These are phyloP conservation scores for Dactylellina parvicollis DNA, from an alignment of 2,329 filamentous ascomycete genomes.

Conservation along the genomic window DNA sequence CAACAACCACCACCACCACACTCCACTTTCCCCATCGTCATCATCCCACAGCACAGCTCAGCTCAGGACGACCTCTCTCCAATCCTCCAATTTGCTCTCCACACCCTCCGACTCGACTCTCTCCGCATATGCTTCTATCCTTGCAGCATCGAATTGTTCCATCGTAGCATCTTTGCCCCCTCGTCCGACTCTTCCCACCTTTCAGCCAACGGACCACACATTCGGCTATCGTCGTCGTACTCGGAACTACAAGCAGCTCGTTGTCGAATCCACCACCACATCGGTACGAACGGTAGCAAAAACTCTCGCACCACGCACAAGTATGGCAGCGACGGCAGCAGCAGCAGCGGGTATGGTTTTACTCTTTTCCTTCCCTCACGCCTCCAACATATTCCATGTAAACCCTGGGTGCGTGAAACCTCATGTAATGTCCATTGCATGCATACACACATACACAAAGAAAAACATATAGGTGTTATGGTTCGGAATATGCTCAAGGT, in stretches of 20 bases:
- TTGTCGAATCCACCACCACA: constrained; percentile 9
- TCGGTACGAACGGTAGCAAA: constrained; percentile 16
- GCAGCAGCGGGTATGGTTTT: constrained; percentile 33
- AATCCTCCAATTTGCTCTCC: constrained; percentile 8
- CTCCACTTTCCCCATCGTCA: constrained; percentile 48
- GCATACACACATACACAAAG: neutral
- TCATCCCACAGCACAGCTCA: constrained; percentile 23
- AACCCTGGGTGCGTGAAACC: constrained; percentile 22
- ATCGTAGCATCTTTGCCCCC: constrained; percentile 28
- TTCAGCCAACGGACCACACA: constrained; percentile 8
- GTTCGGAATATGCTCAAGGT: constrained; percentile 53
- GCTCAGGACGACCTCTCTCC: constrained; percentile 1
- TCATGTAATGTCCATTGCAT: constrained; percentile 26
- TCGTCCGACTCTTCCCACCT: constrained; percentile 3
- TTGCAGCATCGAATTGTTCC: constrained; percentile 23
- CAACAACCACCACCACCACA: neutral
- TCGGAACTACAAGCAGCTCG: constrained; percentile 28
- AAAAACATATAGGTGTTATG: constrained; percentile 23
- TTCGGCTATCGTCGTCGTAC: constrained; percentile 34
- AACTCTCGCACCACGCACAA: constrained; percentile 34
- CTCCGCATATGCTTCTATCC: constrained; percentile 21
- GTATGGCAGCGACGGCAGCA: constrained; percentile 43
- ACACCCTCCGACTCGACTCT: neutral
- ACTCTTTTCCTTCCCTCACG: constrained; percentile 4
- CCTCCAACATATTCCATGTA: constrained; percentile 1